Evolutionary conservation across 2,329 filamentous ascomycete genomes (phyloP).

Genomic region (Corynespora cassiicola): DNA sequence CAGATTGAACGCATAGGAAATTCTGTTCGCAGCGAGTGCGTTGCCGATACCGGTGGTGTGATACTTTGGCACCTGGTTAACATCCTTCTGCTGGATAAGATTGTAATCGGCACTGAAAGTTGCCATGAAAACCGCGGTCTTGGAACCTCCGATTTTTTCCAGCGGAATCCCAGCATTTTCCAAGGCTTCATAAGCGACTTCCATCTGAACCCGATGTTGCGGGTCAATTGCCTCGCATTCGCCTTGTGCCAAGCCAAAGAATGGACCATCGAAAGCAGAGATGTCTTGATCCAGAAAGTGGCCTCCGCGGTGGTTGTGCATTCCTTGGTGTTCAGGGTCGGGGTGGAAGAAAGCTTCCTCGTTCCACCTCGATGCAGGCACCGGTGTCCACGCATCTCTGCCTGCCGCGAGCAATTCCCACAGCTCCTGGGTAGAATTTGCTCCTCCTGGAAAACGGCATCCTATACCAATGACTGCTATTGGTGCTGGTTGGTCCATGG

Average conservation of each 20-base stretch:
- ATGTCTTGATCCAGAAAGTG: slow-evolving; percentile 34
- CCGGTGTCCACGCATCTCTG: slow-evolving; percentile 26
- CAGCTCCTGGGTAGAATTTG: slow-evolving; percentile 30
- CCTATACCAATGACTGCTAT: slow-evolving; percentile 42
- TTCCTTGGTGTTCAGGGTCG: slow-evolving; percentile 17
- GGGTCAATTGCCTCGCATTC: slow-evolving; percentile 34
- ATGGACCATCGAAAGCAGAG: slow-evolving; percentile 41
- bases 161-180: slow-evolving; percentile 38
- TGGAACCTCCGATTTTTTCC: slow-evolving; percentile 10
- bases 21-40: slow-evolving; percentile 18
- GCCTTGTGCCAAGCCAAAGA: slow-evolving; percentile 26
- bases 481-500: slow-evolving; percentile 8
- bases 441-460: slow-evolving; percentile 38
- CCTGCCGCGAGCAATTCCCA: slow-evolving; percentile 38
- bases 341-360: slow-evolving; percentile 25
- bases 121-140: slow-evolving; percentile 3
- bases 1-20: slow-evolving; percentile 20
- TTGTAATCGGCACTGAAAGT: slow-evolving; percentile 1
- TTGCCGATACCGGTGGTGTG: slow-evolving; percentile 7
- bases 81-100: not conserved
- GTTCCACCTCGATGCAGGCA: slow-evolving; percentile 38
- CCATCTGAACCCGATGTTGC: slow-evolving; percentile 32
- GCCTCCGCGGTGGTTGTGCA: slow-evolving; percentile 8
- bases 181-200: slow-evolving; percentile 44
- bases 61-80: slow-evolving; percentile 1